A percentile compares a stretch with the other conserved stretches of the same genome.
Evolutionary conservation across 1,139 yeast genomes (phyloP).

Genomic region (Candida labiduridarum): DNA sequence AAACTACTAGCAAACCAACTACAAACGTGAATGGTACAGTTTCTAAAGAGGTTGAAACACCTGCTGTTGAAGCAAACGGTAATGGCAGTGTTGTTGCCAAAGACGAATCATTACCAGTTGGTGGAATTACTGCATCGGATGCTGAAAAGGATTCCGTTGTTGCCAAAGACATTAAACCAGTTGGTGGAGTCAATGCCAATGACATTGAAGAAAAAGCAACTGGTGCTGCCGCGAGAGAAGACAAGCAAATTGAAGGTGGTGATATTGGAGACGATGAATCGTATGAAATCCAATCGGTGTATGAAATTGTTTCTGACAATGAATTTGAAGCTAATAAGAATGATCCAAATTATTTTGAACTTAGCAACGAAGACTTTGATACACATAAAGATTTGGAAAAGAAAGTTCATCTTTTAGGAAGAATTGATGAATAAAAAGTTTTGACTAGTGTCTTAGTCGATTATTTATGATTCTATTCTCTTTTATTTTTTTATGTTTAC

Average conservation of each 20-base stretch:
- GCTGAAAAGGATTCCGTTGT: slow-evolving; percentile 4
- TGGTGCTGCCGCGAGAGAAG: slow-evolving; percentile 1
- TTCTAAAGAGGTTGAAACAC: background rate
- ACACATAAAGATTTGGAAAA: slow-evolving; percentile 22
- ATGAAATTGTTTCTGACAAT: slow-evolving; percentile 53
- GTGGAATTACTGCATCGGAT: slow-evolving; percentile 9
- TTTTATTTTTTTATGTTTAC: slow-evolving; percentile 1
- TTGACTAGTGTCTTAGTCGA: slow-evolving; percentile 3
- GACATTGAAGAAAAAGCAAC: slow-evolving; percentile 11
- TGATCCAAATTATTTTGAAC: slow-evolving; percentile 54
- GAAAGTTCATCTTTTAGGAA: slow-evolving; percentile 9
- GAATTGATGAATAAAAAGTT: slow-evolving; percentile 1
- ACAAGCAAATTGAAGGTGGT: slow-evolving; percentile 3
- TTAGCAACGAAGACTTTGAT: slow-evolving; percentile 39
- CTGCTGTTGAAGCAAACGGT: slow-evolving; percentile 3
- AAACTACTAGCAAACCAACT: no score
- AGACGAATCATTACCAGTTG: slow-evolving; percentile 9
- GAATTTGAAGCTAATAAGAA: slow-evolving; percentile 48
- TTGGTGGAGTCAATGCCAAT: slow-evolving; percentile 14
- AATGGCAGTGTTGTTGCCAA: slow-evolving; percentile 8
- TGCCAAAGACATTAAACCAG: slow-evolving; percentile 7
- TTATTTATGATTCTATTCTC: slow-evolving; percentile 4
- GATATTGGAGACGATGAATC: slow-evolving; percentile 19
- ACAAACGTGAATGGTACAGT: no score
- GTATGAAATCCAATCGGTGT: slow-evolving; percentile 43